These are phyloP conservation scores for Oligophagozyma castellii DNA, from an alignment of 1,139 yeast species.

Conservation along the genomic window DNA sequence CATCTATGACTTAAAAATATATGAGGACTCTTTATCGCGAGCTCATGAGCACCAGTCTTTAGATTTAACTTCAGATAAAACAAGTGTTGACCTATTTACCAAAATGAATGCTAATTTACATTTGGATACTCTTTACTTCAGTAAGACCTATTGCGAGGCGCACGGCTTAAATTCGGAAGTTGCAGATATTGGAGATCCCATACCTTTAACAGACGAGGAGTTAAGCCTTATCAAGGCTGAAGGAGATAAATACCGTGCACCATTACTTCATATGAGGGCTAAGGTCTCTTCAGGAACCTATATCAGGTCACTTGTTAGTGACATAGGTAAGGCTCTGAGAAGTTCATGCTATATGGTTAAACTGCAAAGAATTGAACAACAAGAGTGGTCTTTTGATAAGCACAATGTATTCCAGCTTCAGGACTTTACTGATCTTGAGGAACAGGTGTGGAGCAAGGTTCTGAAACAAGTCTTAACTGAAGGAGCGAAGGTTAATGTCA, in stretches of 20 bases:
- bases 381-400: conserved; percentile 64
- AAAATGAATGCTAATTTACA: conserved; percentile 43
- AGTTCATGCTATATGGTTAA: conserved; percentile 85
- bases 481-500: conserved; percentile 29
- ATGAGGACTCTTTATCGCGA: conserved; percentile 35
- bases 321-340: conserved; percentile 69
- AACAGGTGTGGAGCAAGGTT: conserved; percentile 52
- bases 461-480: conserved; percentile 35
- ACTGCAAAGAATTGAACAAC: conserved; percentile 60
- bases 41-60: conserved; percentile 45
- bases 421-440: conserved; percentile 46
- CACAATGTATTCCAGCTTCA: conserved; percentile 50
- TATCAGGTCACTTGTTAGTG: conserved; percentile 80
- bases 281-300: conserved; percentile 93
- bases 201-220: conserved; percentile 22
- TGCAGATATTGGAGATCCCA: conserved; percentile 26
- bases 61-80: conserved; percentile 28
- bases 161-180: conserved; percentile 26
- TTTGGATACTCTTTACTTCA: conserved; percentile 47
- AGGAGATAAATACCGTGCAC: conserved; percentile 33
- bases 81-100: conserved; percentile 36
- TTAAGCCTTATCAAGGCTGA: conserved; percentile 16
- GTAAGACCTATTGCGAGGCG: conserved; percentile 37
- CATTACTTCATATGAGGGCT: conserved; percentile 58
- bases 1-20: conserved; percentile 40